Evolutionary conservation across 83 land plant species (phyloP).

Genomic region (Diphasiastrum complanatum): DNA sequence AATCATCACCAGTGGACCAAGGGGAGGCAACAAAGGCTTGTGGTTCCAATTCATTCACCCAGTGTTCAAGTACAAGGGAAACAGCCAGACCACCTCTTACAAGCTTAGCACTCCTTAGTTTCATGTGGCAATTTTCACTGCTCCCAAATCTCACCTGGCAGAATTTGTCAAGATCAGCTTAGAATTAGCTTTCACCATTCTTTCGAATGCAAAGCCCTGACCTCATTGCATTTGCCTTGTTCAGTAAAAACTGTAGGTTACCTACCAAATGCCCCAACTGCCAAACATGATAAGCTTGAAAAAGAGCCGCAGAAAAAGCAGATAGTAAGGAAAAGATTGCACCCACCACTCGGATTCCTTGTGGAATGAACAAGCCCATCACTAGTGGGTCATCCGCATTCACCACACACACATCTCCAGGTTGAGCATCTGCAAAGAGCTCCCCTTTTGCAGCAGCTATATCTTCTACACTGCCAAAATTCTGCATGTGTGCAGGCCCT

Average conservation of each 20-base stretch:
- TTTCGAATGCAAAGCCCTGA: neutral
- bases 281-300: too few species aligned
- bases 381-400: constrained; percentile 53
- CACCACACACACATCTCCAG: constrained; percentile 44
- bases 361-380: constrained; percentile 30
- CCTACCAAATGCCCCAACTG: too few species aligned
- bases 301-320: too few species aligned
- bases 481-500: constrained; percentile 44
- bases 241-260: too few species aligned
- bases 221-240: neutral
- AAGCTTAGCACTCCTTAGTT: constrained; percentile 6
- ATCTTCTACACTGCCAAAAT: constrained; percentile 35
- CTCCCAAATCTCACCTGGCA: constrained; percentile 24
- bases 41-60: too few species aligned
- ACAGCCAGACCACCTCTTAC: constrained; percentile 19
- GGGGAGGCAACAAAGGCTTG: too few species aligned
- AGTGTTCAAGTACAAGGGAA: neutral
- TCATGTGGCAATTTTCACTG: constrained; percentile 11
- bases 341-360: constrained; percentile 31
- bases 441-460: constrained; percentile 51
- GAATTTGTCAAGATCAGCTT: too few species aligned
- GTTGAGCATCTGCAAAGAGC: constrained; percentile 30
- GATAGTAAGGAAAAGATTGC: neutral
- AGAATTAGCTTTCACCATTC: too few species aligned
- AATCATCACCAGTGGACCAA: too few species aligned